A percentile compares a stretch with the other conserved stretches of the same genome.
These are phyloP conservation scores for Calonectria pteridis DNA, from an alignment of 2,329 filamentous ascomycete genomes.

Conservation along the genomic window DNA sequence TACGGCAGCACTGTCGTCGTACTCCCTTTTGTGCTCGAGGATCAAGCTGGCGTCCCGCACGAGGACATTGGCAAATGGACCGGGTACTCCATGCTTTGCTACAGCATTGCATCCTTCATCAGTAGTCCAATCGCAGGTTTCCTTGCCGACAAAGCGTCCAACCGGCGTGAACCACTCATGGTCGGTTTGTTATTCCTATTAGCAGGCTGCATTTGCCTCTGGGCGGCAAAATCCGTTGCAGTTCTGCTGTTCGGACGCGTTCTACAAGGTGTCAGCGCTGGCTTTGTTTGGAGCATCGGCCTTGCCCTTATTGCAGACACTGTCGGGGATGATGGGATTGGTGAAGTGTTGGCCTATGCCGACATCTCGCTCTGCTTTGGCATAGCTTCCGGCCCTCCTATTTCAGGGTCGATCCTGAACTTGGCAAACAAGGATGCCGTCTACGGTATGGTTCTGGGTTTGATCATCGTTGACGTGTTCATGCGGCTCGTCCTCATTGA, in stretches of 20 bases:
- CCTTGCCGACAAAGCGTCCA: conserved; percentile 27
- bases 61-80: conserved; percentile 13
- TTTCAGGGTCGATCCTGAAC: conserved; percentile 17
- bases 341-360: conserved; percentile 17
- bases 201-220: conserved; percentile 18
- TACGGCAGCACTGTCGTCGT: conserved; percentile 31
- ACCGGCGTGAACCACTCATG: conserved; percentile 22
- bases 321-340: conserved; percentile 11
- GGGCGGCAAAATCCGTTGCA: not conserved
- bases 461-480: conserved; percentile 25
- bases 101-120: conserved; percentile 21
- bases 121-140: conserved; percentile 22
- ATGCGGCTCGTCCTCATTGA: conserved; percentile 30
- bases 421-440: conserved; percentile 19
- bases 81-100: conserved; percentile 27
- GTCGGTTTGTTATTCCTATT: conserved; percentile 20
- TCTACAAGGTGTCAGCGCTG: conserved; percentile 25
- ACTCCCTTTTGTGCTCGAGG: conserved; percentile 28
- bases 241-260: conserved; percentile 20
- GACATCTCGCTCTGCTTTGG: conserved; percentile 29
- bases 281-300: conserved; percentile 30
- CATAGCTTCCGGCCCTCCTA: conserved; percentile 19
- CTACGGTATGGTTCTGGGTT: conserved; percentile 18
- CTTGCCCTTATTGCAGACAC: conserved; percentile 30
- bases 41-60: conserved; percentile 5